Evolutionary conservation across 2,329 filamentous ascomycete genomes (phyloP), one percentile per base, ranked within the genome.

Genomic region (Diplodia mutila): DNA sequence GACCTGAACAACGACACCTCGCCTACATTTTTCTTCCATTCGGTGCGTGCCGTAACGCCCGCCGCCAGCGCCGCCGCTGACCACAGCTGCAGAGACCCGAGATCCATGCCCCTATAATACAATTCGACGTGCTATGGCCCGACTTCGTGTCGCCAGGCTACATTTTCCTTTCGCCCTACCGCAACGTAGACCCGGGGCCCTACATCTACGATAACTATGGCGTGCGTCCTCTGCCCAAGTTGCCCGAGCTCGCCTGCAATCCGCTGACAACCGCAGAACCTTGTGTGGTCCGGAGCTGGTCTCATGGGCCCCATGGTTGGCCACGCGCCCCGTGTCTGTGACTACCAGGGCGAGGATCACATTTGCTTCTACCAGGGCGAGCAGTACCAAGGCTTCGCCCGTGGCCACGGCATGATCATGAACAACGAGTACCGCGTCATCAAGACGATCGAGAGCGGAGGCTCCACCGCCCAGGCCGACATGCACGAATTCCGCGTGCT

Each of bases 401-500:
- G 82, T 51, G 84, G 84, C 6, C 83, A 85, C 77, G 83, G 83
- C 49, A 77, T 85, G 25, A 85, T 85, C 67, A 80, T 85, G 81
- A 80, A 86, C 71, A 79, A 80, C 65, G 77, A 78, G 53, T 85
- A 85, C 71, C 77, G 80, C 49, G 80, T 83, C 51, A 83, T 85
- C 53, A 79, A 80, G 71, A 84, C 81, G 4, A 79, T 85, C 27
- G 75, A 79, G 54, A 76, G 73, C 69, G 73, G 74, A 34, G 76
- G 78, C 49, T 75, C 76, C 46, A 76, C 78, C 54, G 76, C 79
- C n/a, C 79, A 79, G 27, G 80, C 78, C 71, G 84, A 86, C 71
- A 84, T 85, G 82, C 84, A 86, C 71, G 84, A 86, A 68, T 85
- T 85, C 72, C 79, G 76, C 68, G 76, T 82, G 42, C 80, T 84